These are phyloP conservation scores for Lithohypha guttulata DNA, from an alignment of 2,329 filamentous ascomycete genomes.

Conservation along the genomic window DNA sequence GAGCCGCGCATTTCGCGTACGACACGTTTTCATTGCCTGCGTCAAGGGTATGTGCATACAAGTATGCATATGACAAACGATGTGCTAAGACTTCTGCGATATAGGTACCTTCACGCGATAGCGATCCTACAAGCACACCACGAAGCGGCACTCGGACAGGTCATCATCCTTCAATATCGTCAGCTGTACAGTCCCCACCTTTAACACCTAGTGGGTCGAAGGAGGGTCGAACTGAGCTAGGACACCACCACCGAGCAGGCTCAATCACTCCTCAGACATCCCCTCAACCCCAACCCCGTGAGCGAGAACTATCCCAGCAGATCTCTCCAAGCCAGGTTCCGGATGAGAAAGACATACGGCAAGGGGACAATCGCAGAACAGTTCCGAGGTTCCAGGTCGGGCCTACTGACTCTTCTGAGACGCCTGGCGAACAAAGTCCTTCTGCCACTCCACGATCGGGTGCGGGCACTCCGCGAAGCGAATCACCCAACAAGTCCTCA, in stretches of 20 bases:
- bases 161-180: conserved; percentile 47
- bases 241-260: conserved; percentile 26
- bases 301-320: conserved; percentile 23
- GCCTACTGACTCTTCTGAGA: conserved; percentile 45
- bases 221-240: conserved; percentile 34
- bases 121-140: conserved; percentile 51
- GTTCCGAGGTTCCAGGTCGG: conserved; percentile 47
- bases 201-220: conserved; percentile 74
- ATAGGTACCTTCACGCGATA: conserved; percentile 37
- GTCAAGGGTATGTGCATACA: conserved; percentile 30
- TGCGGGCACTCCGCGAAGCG: conserved; percentile 33
- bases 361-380: conserved; percentile 28
- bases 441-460: conserved; percentile 42
- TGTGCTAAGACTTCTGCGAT: conserved; percentile 1
- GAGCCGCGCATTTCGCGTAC: conserved; percentile 78
- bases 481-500: conserved; percentile 30
- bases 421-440: conserved; percentile 51
- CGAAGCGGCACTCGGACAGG: conserved; percentile 47
- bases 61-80: neutral
- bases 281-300: conserved; percentile 35
- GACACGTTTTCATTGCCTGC: conserved; percentile 78
- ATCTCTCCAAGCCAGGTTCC: conserved; percentile 23
- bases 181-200: conserved; percentile 74
- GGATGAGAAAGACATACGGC: neutral
- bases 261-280: conserved; percentile 46